Percentiles rank a stretch among this genome's conserved stretches.
phyloP scores from a whole-genome alignment of 2,329 filamentous ascomycete species.

The Cercospora sp. region DNA sequence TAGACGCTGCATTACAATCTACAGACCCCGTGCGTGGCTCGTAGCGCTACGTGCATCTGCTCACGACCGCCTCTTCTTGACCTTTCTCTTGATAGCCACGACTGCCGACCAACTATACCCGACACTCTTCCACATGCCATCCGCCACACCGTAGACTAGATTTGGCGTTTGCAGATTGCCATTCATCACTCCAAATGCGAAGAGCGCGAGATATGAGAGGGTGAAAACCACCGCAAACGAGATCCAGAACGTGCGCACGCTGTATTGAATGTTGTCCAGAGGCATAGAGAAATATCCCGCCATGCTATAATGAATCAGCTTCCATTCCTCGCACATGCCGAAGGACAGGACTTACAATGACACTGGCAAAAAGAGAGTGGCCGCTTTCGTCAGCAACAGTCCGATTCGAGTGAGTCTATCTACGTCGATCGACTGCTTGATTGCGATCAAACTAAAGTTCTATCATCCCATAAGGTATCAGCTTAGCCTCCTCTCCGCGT shows the following conservation, averaged over 20 bases:
- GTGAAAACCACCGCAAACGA: slow-evolving; percentile 64
- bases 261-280: slow-evolving; percentile 62
- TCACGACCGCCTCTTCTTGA: slow-evolving; percentile 4
- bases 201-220: slow-evolving; percentile 59
- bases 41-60: background rate
- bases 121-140: slow-evolving; percentile 20
- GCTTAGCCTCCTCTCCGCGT: background rate
- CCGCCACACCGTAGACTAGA: slow-evolving; percentile 18
- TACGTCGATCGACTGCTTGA: slow-evolving; percentile 72
- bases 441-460: slow-evolving; percentile 77
- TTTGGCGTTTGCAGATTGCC: slow-evolving; percentile 53
- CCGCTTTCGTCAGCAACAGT: slow-evolving; percentile 71
- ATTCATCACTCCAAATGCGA: slow-evolving; percentile 58
- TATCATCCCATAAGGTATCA: slow-evolving; percentile 36
- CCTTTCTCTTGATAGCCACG: slow-evolving; percentile 12
- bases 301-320: slow-evolving; percentile 54
- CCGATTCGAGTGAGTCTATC: slow-evolving; percentile 71
- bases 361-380: slow-evolving; percentile 73
- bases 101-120: slow-evolving; percentile 12
- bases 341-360: slow-evolving; percentile 33
- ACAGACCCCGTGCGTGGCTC: background rate
- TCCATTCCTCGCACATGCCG: background rate
- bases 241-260: slow-evolving; percentile 62
- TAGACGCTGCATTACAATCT: background rate
- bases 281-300: slow-evolving; percentile 72